Base-by-base conservation (phyloP, 1,284 basidiomycete species). In the Athelia sp. region DNA sequence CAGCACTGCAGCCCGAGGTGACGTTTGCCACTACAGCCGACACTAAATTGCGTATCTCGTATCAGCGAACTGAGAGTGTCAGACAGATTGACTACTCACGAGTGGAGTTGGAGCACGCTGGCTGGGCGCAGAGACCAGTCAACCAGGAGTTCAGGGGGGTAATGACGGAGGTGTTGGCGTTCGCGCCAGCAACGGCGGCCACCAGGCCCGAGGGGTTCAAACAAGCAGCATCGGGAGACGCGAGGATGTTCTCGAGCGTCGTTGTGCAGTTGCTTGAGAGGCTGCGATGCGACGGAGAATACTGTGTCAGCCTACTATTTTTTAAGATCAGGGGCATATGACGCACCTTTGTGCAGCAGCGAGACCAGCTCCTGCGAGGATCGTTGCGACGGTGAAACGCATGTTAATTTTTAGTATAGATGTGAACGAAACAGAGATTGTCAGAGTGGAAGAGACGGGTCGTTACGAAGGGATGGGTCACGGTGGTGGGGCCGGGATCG, bases 71-170 rank as follows among this genome's bases (percentile, higher is more conserved):
- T 40, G 15, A n/a, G n/a, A n/a, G n/a, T n/a, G n/a, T n/a, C n/a
- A n/a, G n/a, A n/a, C n/a, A n/a, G n/a, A n/a, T n/a, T n/a, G 15
- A n/a, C 19, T n/a, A 40, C 36, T 40, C 36, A 59, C 76, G 68
- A 3, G 78, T 77, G 24, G 64, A 63, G 56, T 86, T 83, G 52
- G 66, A 74, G 64, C 85, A 88, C n/a, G 77, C 63, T 2, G 69
- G 62, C 44, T 71, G 68, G 24, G 68, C 54, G 62, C 86, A 89
- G 46, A 83, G 29, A 29, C 73, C 75, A 1, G 65, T 70, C 48
- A 87, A 63, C 84, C 83, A 86, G 34, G 44, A 71, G 62, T 82
- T 69, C 51, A 87, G 56, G 8, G 77, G 72, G 2, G 61, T 55
- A 36, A 86, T 65, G 44, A 85, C 52, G 2, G 82, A 83, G 9